A percentile compares a stretch with the other conserved stretches of the same genome.
Evolutionary conservation across 225 moss, liverwort and hornwort genomes (phyloP).

Genomic region (Physcomitrium patens): DNA sequence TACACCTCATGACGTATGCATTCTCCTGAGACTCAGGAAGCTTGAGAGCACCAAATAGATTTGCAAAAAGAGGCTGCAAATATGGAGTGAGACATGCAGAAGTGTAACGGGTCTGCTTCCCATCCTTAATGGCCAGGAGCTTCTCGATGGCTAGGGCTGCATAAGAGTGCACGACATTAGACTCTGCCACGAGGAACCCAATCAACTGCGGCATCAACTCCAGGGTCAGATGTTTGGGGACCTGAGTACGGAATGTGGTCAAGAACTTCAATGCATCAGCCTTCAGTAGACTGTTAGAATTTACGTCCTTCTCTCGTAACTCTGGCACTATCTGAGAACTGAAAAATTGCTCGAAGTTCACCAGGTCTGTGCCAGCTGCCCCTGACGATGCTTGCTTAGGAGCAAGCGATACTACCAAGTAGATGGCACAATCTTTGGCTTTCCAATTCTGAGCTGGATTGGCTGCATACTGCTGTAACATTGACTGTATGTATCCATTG

Average conservation of each 20-base stretch:
- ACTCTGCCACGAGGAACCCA: conserved; percentile 86
- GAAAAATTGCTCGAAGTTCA: conserved; percentile 92
- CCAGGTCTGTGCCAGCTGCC: conserved; percentile 78
- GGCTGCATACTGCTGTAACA: conserved; percentile 78
- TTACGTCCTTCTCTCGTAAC: conserved; percentile 66
- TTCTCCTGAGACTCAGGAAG: conserved; percentile 97
- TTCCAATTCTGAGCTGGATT: conserved; percentile 93
- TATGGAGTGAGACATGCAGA: conserved; percentile 65
- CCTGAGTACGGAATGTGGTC: conserved; percentile 85
- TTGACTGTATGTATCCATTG: conserved; percentile 76
- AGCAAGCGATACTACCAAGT: conserved; percentile 90
- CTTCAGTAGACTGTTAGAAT: conserved; percentile 75
- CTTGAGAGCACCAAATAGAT: conserved; percentile 87
- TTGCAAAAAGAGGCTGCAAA: conserved; percentile 77
- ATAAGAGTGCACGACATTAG: conserved; percentile 98
- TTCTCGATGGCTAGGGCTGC: conserved; percentile 93
- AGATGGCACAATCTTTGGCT: conserved; percentile 90
- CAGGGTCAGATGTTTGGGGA: conserved; percentile 77
- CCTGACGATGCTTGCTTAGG: conserved; percentile 82
- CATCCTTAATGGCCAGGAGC: conserved; percentile 84
- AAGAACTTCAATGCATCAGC: conserved; percentile 96
- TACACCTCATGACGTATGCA: conserved; percentile 97
- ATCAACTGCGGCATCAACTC: conserved; percentile 78
- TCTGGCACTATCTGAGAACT: conserved; percentile 86
- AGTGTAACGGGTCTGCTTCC: conserved; percentile 68